Evolutionary conservation across 345 rosid species (phyloP).

Genomic region (Citrus hindsii): DNA sequence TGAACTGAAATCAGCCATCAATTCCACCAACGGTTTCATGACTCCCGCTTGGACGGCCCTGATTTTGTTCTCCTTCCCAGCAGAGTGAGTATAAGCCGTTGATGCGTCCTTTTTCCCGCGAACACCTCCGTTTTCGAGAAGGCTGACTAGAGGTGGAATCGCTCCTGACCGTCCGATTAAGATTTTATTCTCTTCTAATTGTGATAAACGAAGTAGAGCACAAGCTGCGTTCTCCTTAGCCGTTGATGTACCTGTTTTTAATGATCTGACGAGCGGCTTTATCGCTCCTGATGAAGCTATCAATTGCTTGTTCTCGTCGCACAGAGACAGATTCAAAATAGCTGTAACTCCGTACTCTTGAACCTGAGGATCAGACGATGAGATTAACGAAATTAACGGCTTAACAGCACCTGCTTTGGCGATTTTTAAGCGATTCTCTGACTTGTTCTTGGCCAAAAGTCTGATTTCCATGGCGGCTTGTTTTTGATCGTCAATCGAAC

Average conservation of each 20-base stretch:
- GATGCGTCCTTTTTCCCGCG: conserved; percentile 94
- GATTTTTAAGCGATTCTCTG: conserved; percentile 79
- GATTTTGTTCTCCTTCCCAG: conserved; percentile 76
- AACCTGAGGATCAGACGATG: conserved; percentile 70
- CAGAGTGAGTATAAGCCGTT: conserved; percentile 84
- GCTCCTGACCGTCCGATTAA: conserved; percentile 95
- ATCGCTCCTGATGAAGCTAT: conserved; percentile 83
- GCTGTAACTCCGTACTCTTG: conserved; percentile 97
- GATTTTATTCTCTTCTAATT: conserved; percentile 73
- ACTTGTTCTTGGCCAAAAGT: conserved; percentile 83
- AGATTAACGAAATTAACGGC: conserved; percentile 62
- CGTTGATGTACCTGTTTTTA: conserved; percentile 69
- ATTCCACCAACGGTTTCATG: conserved; percentile 82
- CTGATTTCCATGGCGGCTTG: conserved; percentile 97
- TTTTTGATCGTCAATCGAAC: conserved; percentile 75
- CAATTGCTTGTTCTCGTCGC: conserved; percentile 82
- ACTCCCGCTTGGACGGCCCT: conserved; percentile 76
- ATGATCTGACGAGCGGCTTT: conserved; percentile 73
- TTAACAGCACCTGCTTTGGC: conserved; percentile 82
- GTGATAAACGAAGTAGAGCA: conserved; percentile 84
- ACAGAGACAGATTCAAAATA: conserved; percentile 79
- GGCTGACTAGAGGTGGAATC: conserved; percentile 60
- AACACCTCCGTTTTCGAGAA: conserved; percentile 60
- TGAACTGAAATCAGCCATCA: conserved; percentile 93
- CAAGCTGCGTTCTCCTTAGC: conserved; percentile 93